Percentiles rank a stretch among this genome's conserved stretches.
These are phyloP conservation scores for Phylloporus arenicola DNA, from an alignment of 768 basidiomycete species.

Conservation along the genomic window DNA sequence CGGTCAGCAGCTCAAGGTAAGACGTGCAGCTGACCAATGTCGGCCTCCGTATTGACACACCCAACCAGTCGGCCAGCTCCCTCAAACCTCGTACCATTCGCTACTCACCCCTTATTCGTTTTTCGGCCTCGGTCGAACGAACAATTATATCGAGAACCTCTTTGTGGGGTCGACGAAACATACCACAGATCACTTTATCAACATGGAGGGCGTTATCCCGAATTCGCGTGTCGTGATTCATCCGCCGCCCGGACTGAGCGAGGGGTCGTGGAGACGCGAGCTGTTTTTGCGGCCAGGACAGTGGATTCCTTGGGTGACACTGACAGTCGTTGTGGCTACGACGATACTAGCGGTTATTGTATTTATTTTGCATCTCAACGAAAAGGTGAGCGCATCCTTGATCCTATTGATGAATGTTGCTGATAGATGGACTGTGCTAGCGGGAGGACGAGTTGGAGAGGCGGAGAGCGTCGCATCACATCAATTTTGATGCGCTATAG, in stretches of 20 bases:
- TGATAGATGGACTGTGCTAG: conserved; percentile 35
- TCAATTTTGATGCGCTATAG: conserved; percentile 94
- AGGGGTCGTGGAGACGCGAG: conserved; percentile 71
- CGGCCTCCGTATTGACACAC: neutral
- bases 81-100: conserved; percentile 89
- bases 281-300: conserved; percentile 90
- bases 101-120: conserved; percentile 90
- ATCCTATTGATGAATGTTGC: neutral
- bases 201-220: conserved; percentile 95
- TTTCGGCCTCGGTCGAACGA: conserved; percentile 94
- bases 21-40: conserved; percentile 4
- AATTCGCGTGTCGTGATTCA: conserved; percentile 96
- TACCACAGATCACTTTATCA: conserved; percentile 66
- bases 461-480: conserved; percentile 83
- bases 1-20: conserved; percentile 87
- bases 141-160: conserved; percentile 99
- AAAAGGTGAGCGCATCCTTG: conserved; percentile 60
- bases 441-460: conserved; percentile 92
- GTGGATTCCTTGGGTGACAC: conserved; percentile 97
- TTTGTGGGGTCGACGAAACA: conserved; percentile 91
- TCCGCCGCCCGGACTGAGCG: conserved; percentile 55
- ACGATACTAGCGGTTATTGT: conserved; percentile 75
- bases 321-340: conserved; percentile 74
- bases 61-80: conserved; percentile 78
- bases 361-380: conserved; percentile 81